Base-by-base conservation (phyloP, 2,329 filamentous ascomycete genomes). In the Neurospora crassa region DNA sequence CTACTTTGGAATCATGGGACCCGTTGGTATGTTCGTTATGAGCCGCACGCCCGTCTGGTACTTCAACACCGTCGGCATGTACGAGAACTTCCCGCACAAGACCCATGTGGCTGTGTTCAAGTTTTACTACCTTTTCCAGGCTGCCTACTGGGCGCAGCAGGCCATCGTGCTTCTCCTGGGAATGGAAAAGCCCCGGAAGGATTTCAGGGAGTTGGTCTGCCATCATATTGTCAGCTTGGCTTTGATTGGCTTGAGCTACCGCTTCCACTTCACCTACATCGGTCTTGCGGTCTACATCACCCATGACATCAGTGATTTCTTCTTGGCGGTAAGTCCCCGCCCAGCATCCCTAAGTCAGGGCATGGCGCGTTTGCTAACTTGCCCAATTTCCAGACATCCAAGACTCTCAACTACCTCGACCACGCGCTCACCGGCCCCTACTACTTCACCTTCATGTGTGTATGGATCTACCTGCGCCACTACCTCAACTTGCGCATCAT, bases 231-330 rank as follows among this genome's bases (percentile, higher is more conserved):
- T 97, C 79, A 96, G 93, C 24, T 83, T 98, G 72, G 84, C 90
- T 24, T 86, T 98, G 76, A 97, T 98, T 76, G 91, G 83, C 72
- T 83, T 95, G 78, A 96, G 92, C 83, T 98, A 97, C 83, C 90
- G 93, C 73, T 98, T 97, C 85, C 94, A 98, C 82, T 98, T 97
- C 81, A 96, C 94, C 24, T 95, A 97, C 82, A 96, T 98, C 80
- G 94, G 94, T 37, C 83, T 97, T 70, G 92, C 93, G 24, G 93
- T 98, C 42, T 98, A 97, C 81, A 93, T 96, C 73, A 97, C 94
- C 11, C 93, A 97, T 81, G 94, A 98, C 79, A 92, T 97, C 73
- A 94, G 91, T 72, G 94, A 97, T 81, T 97, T 97, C 83, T 97
- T 97, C 88, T 87, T 97, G 67, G 94, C 95, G 45, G 92, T 94